Evolutionary conservation across 2,329 filamentous ascomycete species (phyloP).

Genomic region (Moelleriella libera): DNA sequence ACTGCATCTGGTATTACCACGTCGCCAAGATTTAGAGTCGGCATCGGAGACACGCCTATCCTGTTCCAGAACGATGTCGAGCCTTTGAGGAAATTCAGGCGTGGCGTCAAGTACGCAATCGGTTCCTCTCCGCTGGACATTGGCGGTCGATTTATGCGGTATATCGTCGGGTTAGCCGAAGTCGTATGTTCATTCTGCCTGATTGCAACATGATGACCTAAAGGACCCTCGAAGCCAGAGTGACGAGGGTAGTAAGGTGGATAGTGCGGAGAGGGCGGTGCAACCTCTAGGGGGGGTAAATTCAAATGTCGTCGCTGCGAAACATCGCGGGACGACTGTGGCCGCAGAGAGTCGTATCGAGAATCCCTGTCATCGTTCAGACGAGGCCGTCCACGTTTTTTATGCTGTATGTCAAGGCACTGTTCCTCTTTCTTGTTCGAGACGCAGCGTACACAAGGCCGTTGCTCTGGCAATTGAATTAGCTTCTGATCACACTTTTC

Average conservation of each 20-base stretch:
- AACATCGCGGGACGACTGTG: conserved; percentile 29
- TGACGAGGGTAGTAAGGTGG: conserved; percentile 13
- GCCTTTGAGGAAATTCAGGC: conserved; percentile 42
- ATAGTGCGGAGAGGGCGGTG: too few relatives aligned
- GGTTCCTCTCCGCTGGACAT: conserved; percentile 30
- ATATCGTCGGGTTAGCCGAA: conserved; percentile 1
- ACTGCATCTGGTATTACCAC: conserved; percentile 39
- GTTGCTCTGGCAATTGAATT: conserved; percentile 41
- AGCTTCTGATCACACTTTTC: conserved; percentile 8
- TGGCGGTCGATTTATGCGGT: background rate
- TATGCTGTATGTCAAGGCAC: conserved; percentile 74
- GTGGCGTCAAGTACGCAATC: conserved; percentile 42
- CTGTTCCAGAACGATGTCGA: conserved; percentile 42
- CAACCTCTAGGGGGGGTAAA: too few relatives aligned
- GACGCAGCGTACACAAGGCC: conserved; percentile 65
- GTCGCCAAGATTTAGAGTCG: conserved; percentile 37
- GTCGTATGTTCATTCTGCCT: conserved; percentile 32
- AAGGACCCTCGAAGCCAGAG: conserved; percentile 4
- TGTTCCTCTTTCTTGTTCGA: conserved; percentile 68
- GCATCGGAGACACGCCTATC: conserved; percentile 31
- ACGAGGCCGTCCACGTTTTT: conserved; percentile 67
- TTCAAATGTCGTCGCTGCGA: conserved; percentile 25
- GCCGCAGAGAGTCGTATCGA: conserved; percentile 38
- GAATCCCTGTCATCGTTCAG: conserved; percentile 57
- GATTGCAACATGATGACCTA: conserved; percentile 19